These are phyloP conservation scores for Carpinus fangiana DNA, from an alignment of 306 rosid species.

Conservation along the genomic window DNA sequence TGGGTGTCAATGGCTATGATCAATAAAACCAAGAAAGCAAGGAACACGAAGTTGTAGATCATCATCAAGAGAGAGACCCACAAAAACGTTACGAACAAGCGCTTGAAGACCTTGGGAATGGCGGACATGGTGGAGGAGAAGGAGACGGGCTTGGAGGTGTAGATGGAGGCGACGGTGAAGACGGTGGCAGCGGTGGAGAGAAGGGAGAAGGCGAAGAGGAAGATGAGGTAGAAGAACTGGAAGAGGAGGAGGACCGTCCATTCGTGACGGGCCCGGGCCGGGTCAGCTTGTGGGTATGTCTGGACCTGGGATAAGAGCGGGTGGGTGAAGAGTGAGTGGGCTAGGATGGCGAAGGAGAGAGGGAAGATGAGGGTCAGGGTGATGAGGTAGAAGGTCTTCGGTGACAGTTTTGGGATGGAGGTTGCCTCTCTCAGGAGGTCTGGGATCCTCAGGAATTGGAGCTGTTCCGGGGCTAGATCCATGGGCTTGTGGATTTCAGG, in stretches of 20 bases:
- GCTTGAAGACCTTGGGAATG: slow-evolving; percentile 80
- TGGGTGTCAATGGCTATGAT: slow-evolving; percentile 56
- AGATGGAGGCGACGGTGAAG: slow-evolving; percentile 93
- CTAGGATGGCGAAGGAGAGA: slow-evolving; percentile 84
- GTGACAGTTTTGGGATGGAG: slow-evolving; percentile 76
- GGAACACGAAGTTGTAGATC: slow-evolving; percentile 52
- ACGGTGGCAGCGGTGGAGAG: slow-evolving; percentile 95
- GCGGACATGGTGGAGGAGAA: slow-evolving; percentile 74
- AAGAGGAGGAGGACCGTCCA: slow-evolving; percentile 74
- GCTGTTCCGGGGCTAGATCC: slow-evolving; percentile 94
- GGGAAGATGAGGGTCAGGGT: slow-evolving; percentile 81
- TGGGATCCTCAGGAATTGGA: slow-evolving; percentile 57
- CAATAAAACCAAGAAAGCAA: slow-evolving; percentile 44
- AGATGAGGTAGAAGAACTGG: slow-evolving; percentile 81
- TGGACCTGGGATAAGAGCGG: slow-evolving; percentile 69
- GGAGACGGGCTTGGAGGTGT: slow-evolving; percentile 79
- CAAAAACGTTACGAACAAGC: slow-evolving; percentile 78
- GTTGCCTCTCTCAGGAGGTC: slow-evolving; percentile 70
- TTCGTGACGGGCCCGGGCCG: slow-evolving; percentile 57
- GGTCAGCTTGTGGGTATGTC: slow-evolving; percentile 49
- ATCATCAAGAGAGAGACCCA: slow-evolving; percentile 82
- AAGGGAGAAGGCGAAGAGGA: slow-evolving; percentile 91
- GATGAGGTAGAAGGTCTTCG: slow-evolving; percentile 80
- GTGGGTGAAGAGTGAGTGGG: slow-evolving; percentile 93
- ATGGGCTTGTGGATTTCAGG: slow-evolving; percentile 23